phyloP scores from a whole-genome alignment of 2,329 filamentous ascomycete genomes.

The Paecilomyces niveus region DNA sequence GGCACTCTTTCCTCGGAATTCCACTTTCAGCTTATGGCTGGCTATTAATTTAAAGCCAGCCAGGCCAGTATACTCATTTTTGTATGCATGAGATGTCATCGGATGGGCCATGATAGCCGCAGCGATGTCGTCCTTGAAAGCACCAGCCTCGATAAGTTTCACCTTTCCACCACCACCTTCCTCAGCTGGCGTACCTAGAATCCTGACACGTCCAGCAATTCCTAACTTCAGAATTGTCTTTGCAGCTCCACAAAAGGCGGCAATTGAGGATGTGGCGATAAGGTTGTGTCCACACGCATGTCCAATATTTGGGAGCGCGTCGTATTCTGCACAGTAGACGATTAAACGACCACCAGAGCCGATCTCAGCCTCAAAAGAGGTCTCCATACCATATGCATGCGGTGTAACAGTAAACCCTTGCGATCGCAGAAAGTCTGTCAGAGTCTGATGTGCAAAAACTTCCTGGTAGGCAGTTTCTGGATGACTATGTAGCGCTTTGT shows the following conservation, averaged over 20 bases:
- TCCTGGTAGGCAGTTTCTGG: constrained; percentile 44
- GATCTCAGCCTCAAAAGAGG: constrained; percentile 35
- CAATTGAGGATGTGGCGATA: constrained; percentile 18
- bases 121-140: constrained; percentile 22
- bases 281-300: constrained; percentile 24
- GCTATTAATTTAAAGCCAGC: not conserved
- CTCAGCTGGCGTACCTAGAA: constrained; percentile 23
- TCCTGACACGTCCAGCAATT: constrained; percentile 9
- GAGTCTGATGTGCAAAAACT: constrained; percentile 38
- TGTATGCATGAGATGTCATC: constrained; percentile 5
- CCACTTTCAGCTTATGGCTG: constrained; percentile 12
- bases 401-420: constrained; percentile 35
- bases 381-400: constrained; percentile 40
- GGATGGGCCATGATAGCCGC: constrained; percentile 33
- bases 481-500: constrained; percentile 22
- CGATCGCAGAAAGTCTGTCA: constrained; percentile 30
- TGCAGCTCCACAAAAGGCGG: constrained; percentile 16
- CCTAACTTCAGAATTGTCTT: constrained; percentile 10
- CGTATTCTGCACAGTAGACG: constrained; percentile 24
- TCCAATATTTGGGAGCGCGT: constrained; percentile 21
- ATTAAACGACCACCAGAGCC: constrained; percentile 25
- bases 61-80: not conserved
- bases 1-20: constrained; percentile 41
- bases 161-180: constrained; percentile 23
- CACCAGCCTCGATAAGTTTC: constrained; percentile 31